Evolutionary conservation across 1,284 basidiomycete genomes (phyloP), one percentile per base, ranked within the genome.

Genomic region (Coniophora puteana): DNA sequence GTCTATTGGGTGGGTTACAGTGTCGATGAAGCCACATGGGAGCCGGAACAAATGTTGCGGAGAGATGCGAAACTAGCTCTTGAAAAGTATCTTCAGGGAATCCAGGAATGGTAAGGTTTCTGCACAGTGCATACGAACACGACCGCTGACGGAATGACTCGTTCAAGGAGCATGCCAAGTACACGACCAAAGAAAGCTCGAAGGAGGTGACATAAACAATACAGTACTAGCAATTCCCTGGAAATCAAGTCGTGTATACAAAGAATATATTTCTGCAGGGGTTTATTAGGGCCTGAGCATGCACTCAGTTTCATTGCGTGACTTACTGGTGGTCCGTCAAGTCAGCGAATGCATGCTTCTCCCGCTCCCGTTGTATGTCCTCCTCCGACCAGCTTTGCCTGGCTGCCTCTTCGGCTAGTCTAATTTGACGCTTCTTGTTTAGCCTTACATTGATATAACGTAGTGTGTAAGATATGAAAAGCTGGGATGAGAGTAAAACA

Each of bases 1-100:
- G 76, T 86, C 4, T 64, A 71, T 41, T 86, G 83, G 83, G 59
- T 66, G 33, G 80, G 80, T 0, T 86, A 83, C 51, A 50, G 66
- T 0, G 67, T 71, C 2, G 57, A 63, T 1, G 72, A 80, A 28
- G 77, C 76, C 27, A 81, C 80, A 14, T 86, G 83, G 83, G 81
- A 84, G 53, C 68, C 68, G 16, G 70, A 69, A 47, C 50, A 49
- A 3, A 63, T 59, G 17, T 59, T 85, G 17, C 36, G 66, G 41
- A 59, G 67, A 34, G 78, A 80, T 51, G 74, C 76, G 3, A 67
- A 68, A 1, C 37, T 38, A 4, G 54, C 64, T 6, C 54, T 78
- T 7, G 42, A 61, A 24, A 67, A 67, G 17, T 79, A 66, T 14
- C 14, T 27, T n/a, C n/a, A n/a, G n/a, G n/a, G n/a, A n/a, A n/a